A percentile compares a stretch with the other conserved stretches of the same genome.
These are phyloP conservation scores for Suhomyces chickasaworum DNA, from an alignment of 1,139 yeast species.

Conservation along the genomic window DNA sequence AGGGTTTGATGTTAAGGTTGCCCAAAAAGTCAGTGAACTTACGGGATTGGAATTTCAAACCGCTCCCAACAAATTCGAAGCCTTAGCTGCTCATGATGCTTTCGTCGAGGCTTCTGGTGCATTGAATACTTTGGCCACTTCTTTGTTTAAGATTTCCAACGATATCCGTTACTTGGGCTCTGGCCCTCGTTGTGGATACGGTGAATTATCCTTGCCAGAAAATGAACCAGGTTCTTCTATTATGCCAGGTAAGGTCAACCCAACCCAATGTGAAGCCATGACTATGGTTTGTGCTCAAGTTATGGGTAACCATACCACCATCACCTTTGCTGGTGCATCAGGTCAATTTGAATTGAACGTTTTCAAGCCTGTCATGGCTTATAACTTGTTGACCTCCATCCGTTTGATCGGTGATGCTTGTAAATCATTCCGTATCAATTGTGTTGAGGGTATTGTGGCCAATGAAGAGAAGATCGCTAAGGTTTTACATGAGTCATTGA, in stretches of 20 bases:
- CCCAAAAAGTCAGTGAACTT: slow-evolving; percentile 73
- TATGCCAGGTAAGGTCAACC: slow-evolving; percentile 99
- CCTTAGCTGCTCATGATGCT: slow-evolving; percentile 98
- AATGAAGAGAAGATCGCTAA: slow-evolving; percentile 85
- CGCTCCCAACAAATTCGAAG: slow-evolving; percentile 98
- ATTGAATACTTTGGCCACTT: slow-evolving; percentile 89
- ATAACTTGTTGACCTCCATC: slow-evolving; percentile 83
- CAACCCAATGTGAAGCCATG: slow-evolving; percentile 97
- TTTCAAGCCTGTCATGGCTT: slow-evolving; percentile 93
- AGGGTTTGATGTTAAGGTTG: slow-evolving; percentile 86
- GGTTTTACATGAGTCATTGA: slow-evolving; percentile 87
- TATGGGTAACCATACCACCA: slow-evolving; percentile 92
- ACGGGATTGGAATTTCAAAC: slow-evolving; percentile 89
- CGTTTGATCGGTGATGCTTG: slow-evolving; percentile 88
- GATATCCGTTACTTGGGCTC: slow-evolving; percentile 98
- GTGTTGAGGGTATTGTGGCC: slow-evolving; percentile 93
- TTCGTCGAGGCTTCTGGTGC: slow-evolving; percentile 98
- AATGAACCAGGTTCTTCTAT: slow-evolving; percentile 99
- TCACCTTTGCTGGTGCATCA: slow-evolving; percentile 96
- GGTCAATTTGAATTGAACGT: slow-evolving; percentile 99
- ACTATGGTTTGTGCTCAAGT: slow-evolving; percentile 99
- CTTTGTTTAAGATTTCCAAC: slow-evolving; percentile 93
- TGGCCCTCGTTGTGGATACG: slow-evolving; percentile 99
- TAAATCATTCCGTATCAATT: slow-evolving; percentile 85
- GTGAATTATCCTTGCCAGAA: slow-evolving; percentile 92